A percentile compares a stretch with the other conserved stretches of the same genome.
These are phyloP conservation scores for Bipolaris bicolor DNA, from an alignment of 2,329 filamentous ascomycete genomes.

Conservation along the genomic window DNA sequence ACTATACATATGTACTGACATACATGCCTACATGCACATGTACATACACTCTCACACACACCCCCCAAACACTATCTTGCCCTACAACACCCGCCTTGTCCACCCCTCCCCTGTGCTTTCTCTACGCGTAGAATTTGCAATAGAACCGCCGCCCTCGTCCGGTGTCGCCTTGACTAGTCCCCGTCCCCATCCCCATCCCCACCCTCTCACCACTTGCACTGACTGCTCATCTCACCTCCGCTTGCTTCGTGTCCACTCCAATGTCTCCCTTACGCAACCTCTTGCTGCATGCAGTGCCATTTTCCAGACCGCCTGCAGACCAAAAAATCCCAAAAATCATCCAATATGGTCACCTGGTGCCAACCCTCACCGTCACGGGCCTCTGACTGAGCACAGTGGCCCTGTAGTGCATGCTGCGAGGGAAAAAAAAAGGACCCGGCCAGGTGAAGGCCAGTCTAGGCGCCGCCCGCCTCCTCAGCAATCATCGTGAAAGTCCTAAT, in stretches of 20 bases:
- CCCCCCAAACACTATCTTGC: not conserved
- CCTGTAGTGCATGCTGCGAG: constrained; percentile 14
- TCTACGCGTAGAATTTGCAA: not conserved
- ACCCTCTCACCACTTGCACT: no score
- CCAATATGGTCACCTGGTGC: constrained; percentile 12
- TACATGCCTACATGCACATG: not conserved
- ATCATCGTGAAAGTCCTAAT: constrained; percentile 46
- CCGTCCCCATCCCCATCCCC: no score
- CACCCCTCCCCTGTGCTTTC: not conserved
- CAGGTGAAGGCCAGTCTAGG: constrained; percentile 32
- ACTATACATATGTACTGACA: not conserved
- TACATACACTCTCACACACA: not conserved
- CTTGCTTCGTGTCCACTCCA: not conserved
- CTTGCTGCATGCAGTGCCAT: not conserved
- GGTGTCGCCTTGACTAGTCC: not conserved
- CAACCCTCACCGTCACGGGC: constrained; percentile 24
- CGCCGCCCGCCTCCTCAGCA: constrained; percentile 27
- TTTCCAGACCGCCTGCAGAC: constrained; percentile 17
- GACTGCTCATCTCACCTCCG: not conserved
- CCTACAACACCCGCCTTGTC: no score
- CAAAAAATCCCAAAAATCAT: constrained; percentile 9
- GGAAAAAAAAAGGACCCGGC: constrained; percentile 13
- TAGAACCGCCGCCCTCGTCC: not conserved
- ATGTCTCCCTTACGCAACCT: not conserved
- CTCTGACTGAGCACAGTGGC: constrained; percentile 16